A percentile compares a stretch with the other conserved stretches of the same genome.
Conservation (phyloP, 495 filamentous ascomycete genomes). For the Tuber melanosporum region DNA sequence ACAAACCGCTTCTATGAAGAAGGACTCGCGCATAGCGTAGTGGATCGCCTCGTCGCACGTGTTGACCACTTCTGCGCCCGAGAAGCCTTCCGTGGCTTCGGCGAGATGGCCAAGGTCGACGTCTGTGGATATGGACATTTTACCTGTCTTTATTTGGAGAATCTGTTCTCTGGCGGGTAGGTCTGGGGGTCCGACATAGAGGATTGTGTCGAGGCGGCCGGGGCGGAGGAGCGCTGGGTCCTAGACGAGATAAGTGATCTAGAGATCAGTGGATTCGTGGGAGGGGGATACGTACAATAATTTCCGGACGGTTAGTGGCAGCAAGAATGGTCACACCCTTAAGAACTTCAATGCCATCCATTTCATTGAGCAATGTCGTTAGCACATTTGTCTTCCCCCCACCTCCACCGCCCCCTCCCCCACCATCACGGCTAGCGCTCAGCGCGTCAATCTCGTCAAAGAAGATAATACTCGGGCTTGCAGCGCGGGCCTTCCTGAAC, state of each 20-base stretch:
- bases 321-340: conserved; percentile 84
- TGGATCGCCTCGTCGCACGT: conserved; percentile 66
- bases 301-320: conserved; percentile 86
- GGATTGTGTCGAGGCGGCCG: conserved; percentile 78
- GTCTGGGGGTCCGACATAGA: conserved; percentile 84
- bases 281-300: conserved; percentile 46
- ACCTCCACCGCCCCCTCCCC: conserved; percentile 47
- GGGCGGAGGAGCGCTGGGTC: conserved; percentile 84
- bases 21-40: conserved; percentile 53
- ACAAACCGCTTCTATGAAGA: conserved; percentile 50
- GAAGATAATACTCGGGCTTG: conserved; percentile 89
- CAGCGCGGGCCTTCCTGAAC: conserved; percentile 78
- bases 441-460: conserved; percentile 98
- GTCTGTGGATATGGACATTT: conserved; percentile 56
- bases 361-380: conserved; percentile 86
- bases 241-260: conserved; percentile 2
- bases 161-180: conserved; percentile 70
- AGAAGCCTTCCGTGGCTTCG: conserved; percentile 68
- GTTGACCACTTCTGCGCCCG: conserved; percentile 79
- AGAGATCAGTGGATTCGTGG: not conserved
- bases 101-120: conserved; percentile 63
- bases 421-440: conserved; percentile 60
- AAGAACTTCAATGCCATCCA: conserved; percentile 87
- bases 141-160: conserved; percentile 57
- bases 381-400: conserved; percentile 67